Evolutionary conservation across 1,284 basidiomycete genomes (phyloP).

Genomic region (Takashimella tepidaria): DNA sequence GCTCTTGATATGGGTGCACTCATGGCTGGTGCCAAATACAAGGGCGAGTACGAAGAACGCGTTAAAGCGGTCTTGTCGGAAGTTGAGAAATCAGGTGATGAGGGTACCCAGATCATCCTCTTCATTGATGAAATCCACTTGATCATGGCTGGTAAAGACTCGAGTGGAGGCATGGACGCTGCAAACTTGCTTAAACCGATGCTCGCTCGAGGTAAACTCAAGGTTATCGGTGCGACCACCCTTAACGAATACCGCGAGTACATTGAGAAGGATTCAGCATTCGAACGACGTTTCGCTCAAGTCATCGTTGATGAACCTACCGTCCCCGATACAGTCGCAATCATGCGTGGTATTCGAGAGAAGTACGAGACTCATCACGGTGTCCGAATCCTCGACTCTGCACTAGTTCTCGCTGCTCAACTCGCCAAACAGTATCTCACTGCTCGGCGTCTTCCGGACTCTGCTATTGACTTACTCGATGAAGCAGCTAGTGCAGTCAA

Average conservation of each 20-base stretch:
- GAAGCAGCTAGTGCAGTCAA: conserved; percentile 75
- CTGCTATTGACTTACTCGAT: conserved; percentile 88
- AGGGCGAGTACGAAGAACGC: conserved; percentile 96
- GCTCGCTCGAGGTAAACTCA: conserved; percentile 83
- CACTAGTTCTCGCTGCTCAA: conserved; percentile 84
- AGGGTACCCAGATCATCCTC: conserved; percentile 79
- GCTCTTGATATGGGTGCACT: conserved; percentile 81
- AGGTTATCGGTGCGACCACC: conserved; percentile 89
- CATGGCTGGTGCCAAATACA: conserved; percentile 91
- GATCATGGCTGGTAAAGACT: conserved; percentile 59
- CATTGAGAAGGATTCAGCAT: conserved; percentile 90
- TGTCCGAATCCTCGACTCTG: conserved; percentile 82
- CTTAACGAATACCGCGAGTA: conserved; percentile 90
- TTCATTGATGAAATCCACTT: conserved; percentile 95
- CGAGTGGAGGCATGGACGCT: conserved; percentile 50
- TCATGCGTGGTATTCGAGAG: conserved; percentile 77
- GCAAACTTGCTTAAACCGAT: conserved; percentile 87
- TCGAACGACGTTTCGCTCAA: conserved; percentile 92
- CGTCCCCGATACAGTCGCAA: conserved; percentile 87
- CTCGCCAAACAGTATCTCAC: conserved; percentile 94
- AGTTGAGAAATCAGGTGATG: conserved; percentile 82
- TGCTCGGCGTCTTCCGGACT: conserved; percentile 75
- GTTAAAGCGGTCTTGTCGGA: conserved; percentile 86
- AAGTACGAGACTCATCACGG: conserved; percentile 73
- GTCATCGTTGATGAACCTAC: conserved; percentile 89